Evolutionary conservation across 345 rosid genomes (phyloP), one percentile per base, ranked within the genome.

Genomic region (Sisymbrium altissimum): DNA sequence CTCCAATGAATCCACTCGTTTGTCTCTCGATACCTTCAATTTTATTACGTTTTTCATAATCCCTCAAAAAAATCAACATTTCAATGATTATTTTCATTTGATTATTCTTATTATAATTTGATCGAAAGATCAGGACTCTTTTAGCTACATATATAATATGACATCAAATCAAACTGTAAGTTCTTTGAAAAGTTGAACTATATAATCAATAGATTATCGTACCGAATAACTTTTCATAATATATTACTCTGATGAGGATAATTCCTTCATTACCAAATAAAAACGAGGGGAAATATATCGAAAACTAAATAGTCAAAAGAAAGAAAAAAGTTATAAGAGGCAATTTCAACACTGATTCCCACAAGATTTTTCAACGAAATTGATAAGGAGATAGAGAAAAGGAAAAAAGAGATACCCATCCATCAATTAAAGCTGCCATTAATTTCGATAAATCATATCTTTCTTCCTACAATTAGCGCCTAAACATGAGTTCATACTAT

Each of bases 271-370:
- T 27, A 39, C 9, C 10, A 46, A 46, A 38, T 36, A 15, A 29
- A 17, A 62, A 52, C 32, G 19, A 57, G 44, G 52, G 35, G 7
- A 32, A 27, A 29, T 62, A 48, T 46, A 8, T 61, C 38, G 11
- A 52, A 50, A 50, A 10, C 3, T 30, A 64, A 30, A 43, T 45
- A 65, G 77, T 65, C 49, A 64, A 65, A 73, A 72, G 70, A 12
- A 35, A 14, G 15, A 12, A 17, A 23, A 27, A 30, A 66, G n/a
- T 33, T 11, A 32, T 9, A n/a, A n/a, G 40, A 52, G 33, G 7
- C 48, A 41, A 44, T 61, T 68, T 75, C 23, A 35, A 76, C 70
- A 62, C 70, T 75, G 65, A 53, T 43, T 75, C 40, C 59, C 44
- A 62, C 70, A 68, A 61, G 32, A 53, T 5, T 33, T 58, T 68